These are phyloP conservation scores for Zygosaccharomyces pseudobailii DNA, from an alignment of 1,139 yeast genomes.

Conservation along the genomic window DNA sequence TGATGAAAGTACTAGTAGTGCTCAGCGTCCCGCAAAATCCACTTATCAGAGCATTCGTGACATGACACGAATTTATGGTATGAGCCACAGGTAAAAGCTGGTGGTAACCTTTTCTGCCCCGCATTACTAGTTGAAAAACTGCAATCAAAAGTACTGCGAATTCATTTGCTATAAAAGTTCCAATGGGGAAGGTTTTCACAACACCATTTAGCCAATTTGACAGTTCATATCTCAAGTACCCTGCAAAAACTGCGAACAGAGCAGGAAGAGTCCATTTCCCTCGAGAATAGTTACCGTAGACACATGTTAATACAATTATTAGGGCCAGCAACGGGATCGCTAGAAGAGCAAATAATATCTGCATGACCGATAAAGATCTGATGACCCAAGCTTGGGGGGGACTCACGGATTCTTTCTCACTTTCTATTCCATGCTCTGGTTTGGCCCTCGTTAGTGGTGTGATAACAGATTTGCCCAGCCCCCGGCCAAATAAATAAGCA, in stretches of 20 bases:
- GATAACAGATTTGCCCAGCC: conserved; percentile 7
- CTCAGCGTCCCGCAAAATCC: conserved; percentile 79
- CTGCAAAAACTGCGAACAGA: conserved; percentile 30
- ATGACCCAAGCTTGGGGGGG: conserved; percentile 6
- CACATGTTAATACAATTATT: conserved; percentile 27
- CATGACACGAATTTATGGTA: conserved; percentile 43
- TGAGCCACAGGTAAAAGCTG: conserved; percentile 33
- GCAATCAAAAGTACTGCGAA: conserved; percentile 56
- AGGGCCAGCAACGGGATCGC: conserved; percentile 26
- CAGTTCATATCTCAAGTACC: conserved; percentile 48
- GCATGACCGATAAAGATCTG: conserved; percentile 5
- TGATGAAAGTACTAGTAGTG: conserved; percentile 72
- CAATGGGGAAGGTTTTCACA: conserved; percentile 51
- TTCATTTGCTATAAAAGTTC: conserved; percentile 70
- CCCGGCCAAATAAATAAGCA: conserved; percentile 16
- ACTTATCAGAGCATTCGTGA: conserved; percentile 52
- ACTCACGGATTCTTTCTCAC: not conserved
- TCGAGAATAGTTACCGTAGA: conserved; percentile 27
- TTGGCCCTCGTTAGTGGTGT: conserved; percentile 3
- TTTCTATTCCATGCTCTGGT: not conserved
- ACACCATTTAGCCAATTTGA: conserved; percentile 46
- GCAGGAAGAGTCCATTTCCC: conserved; percentile 31
- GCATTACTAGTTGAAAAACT: conserved; percentile 45
- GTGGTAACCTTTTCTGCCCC: conserved; percentile 38
- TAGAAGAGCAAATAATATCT: conserved; percentile 9